Evolutionary conservation across 192 early-diverging fungal species (phyloP).

Genomic region (Entomortierella chlamydospora): DNA sequence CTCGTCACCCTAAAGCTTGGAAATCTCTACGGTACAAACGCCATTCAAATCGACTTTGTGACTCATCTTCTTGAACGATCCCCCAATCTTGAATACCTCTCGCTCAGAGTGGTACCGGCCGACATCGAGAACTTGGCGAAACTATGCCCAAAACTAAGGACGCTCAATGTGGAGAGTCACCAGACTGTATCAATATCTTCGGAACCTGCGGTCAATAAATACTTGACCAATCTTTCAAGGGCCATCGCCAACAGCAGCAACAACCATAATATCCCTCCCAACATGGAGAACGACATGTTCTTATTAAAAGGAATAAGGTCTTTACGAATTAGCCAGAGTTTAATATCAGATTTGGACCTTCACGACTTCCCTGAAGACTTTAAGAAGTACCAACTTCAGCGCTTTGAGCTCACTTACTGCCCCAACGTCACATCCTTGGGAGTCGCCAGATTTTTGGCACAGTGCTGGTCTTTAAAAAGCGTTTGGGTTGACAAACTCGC

Average conservation of each 20-base stretch:
- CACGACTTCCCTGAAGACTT: neutral
- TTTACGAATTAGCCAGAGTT: neutral
- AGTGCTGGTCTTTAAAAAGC: constrained; percentile 16
- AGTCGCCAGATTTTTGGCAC: constrained; percentile 10
- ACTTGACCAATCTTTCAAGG: neutral
- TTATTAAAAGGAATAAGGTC: neutral
- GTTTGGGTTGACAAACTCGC: constrained; percentile 4
- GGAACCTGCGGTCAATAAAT: neutral
- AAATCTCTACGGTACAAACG: neutral
- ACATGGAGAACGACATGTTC: neutral
- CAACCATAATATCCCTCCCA: neutral
- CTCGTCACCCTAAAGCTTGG: constrained; percentile 2
- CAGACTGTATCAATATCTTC: neutral
- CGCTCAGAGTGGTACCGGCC: neutral
- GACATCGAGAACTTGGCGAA: neutral
- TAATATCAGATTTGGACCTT: neutral
- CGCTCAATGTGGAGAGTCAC: neutral
- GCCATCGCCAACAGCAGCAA: neutral
- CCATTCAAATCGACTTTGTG: neutral
- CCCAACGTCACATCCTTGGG: neutral
- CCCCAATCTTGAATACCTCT: constrained; percentile 8
- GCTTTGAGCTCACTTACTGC: constrained; percentile 9
- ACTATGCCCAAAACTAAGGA: constrained; percentile 12
- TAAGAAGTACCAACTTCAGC: neutral
- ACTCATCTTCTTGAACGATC: neutral